These are phyloP conservation scores for Fusarium sambucinum DNA, from an alignment of 2,329 filamentous ascomycete species.

Conservation along the genomic window DNA sequence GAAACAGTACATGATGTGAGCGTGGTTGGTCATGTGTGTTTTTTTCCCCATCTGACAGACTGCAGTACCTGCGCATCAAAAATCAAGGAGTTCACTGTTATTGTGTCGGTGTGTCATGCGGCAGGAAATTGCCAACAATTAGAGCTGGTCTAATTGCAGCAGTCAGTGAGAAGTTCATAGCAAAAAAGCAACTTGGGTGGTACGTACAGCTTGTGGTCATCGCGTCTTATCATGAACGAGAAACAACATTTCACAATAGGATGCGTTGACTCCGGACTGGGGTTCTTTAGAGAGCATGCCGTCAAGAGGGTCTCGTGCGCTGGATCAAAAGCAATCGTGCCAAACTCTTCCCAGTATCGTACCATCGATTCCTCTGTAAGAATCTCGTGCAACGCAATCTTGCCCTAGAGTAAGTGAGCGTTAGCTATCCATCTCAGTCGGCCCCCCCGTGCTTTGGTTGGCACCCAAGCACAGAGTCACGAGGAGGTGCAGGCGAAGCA, in stretches of 20 bases:
- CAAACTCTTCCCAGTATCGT: conserved; percentile 99
- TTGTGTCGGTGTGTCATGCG: conserved; percentile 72
- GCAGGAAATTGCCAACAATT: conserved; percentile 97
- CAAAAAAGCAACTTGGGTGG: neutral
- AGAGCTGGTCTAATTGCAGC: conserved; percentile 77
- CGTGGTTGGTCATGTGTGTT: conserved; percentile 8
- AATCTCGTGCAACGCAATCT: conserved; percentile 94
- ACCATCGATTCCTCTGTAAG: conserved; percentile 95
- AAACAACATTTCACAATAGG: conserved; percentile 93
- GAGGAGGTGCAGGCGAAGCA: conserved; percentile 18
- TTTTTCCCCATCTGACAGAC: neutral
- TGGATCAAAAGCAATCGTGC: conserved; percentile 95
- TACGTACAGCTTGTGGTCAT: conserved; percentile 94
- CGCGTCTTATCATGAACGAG: conserved; percentile 94
- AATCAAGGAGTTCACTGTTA: conserved; percentile 21
- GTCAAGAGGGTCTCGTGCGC: conserved; percentile 95
- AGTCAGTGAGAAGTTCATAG: conserved; percentile 51
- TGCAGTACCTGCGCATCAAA: conserved; percentile 1
- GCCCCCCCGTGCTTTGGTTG: conserved; percentile 6
- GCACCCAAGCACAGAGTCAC: conserved; percentile 13
- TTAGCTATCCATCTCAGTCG: conserved; percentile 28
- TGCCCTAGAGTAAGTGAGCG: conserved; percentile 71
- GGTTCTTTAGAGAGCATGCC: conserved; percentile 90
- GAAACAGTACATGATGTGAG: neutral
- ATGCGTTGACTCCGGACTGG: conserved; percentile 74